Percentiles rank a stretch among this genome's conserved stretches.
Evolutionary conservation across 2,329 filamentous ascomycete genomes (phyloP).

Genomic region (Botryotinia calthae): DNA sequence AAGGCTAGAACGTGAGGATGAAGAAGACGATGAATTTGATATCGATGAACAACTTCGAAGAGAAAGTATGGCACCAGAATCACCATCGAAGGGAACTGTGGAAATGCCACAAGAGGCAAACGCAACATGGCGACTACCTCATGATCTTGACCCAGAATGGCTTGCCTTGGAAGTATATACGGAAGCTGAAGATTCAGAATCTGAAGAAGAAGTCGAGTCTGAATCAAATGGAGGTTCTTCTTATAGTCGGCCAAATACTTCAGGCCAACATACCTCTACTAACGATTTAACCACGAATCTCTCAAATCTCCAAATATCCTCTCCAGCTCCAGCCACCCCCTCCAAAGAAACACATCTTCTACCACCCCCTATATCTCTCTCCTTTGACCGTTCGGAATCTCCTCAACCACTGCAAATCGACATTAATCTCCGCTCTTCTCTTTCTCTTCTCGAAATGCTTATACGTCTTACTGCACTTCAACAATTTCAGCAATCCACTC

Average conservation of each 20-base stretch:
- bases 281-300: conserved; percentile 27
- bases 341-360: conserved; percentile 22
- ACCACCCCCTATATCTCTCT: conserved; percentile 12
- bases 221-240: conserved; percentile 31
- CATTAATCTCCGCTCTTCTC: conserved; percentile 58
- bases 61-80: conserved; percentile 33
- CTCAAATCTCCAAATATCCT: conserved; percentile 30
- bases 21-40: conserved; percentile 38
- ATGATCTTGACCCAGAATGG: conserved; percentile 70
- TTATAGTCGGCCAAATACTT: conserved; percentile 30
- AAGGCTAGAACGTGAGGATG: conserved; percentile 29
- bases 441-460: conserved; percentile 71
- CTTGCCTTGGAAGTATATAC: conserved; percentile 70
- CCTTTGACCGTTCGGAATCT: conserved; percentile 4
- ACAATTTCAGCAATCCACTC: conserved; percentile 71
- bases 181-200: conserved; percentile 53
- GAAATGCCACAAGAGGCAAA: conserved; percentile 18
- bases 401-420: conserved; percentile 39
- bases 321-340: conserved; percentile 27
- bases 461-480: conserved; percentile 69
- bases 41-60: conserved; percentile 36
- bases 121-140: conserved; percentile 54
- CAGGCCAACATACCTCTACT: conserved; percentile 20
- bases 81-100: conserved; percentile 18
- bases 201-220: conserved; percentile 46